Conservation (phyloP, 2,329 filamentous ascomycete species). For the Byssochlamys sp. region DNA sequence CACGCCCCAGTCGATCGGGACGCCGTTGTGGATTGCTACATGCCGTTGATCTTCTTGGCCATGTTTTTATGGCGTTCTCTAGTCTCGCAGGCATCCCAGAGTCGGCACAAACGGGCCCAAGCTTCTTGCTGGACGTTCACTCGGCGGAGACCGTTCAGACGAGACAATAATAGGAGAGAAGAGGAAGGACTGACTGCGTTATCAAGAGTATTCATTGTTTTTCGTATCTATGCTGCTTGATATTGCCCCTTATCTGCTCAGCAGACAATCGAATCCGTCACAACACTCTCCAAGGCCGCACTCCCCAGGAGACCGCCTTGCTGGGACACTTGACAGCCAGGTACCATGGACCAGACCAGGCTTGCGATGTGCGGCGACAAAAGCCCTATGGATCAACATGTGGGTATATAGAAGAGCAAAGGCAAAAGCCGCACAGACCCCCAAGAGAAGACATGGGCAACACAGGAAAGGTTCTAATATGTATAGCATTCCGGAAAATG, state of each 20-base stretch:
- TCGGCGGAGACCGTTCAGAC: background rate
- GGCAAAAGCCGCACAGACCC: background rate
- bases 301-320: too few species aligned
- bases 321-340: too few species aligned
- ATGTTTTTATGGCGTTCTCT: too few species aligned
- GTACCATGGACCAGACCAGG: background rate
- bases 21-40: background rate
- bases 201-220: background rate
- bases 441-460: background rate
- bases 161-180: background rate
- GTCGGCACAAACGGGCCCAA: too few species aligned
- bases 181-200: too few species aligned
- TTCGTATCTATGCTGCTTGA: background rate
- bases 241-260: background rate
- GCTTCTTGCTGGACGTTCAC: background rate
- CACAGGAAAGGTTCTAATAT: background rate
- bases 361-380: background rate
- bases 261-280: background rate
- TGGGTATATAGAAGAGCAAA: background rate
- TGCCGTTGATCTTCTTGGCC: background rate
- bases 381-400: background rate
- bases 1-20: background rate
- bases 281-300: background rate
- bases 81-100: too few species aligned
- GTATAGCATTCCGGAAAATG: slow-evolving; percentile 5